Percentiles rank a stretch among this genome's conserved stretches.
Evolutionary conservation across 257 asterid species (phyloP).

Genomic region (Striga asiatica): DNA sequence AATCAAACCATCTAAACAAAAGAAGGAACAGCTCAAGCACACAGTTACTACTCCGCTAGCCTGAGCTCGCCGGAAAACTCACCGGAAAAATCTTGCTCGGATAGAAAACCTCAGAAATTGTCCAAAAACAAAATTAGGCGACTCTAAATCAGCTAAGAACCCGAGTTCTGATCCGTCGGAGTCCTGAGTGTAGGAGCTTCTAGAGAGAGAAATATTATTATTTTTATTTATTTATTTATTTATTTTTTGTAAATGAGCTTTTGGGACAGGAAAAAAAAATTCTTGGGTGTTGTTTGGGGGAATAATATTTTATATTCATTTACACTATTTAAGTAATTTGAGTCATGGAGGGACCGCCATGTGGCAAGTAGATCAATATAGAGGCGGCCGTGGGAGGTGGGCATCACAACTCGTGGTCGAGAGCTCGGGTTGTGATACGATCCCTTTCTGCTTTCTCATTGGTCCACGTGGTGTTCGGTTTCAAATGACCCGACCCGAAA

Average conservation of each 20-base stretch:
- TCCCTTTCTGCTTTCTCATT: conserved; percentile 44
- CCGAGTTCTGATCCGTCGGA: conserved; percentile 19
- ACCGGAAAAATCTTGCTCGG: neutral
- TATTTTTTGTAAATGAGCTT: conserved; percentile 5
- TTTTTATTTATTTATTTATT: conserved; percentile 2
- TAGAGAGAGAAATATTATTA: conserved; percentile 21
- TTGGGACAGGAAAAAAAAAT: conserved; percentile 12
- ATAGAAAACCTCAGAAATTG: too few species aligned
- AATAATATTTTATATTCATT: conserved; percentile 20
- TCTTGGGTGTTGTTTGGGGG: too few species aligned
- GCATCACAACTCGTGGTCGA: conserved; percentile 83
- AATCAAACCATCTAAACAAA: neutral
- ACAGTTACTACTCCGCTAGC: conserved; percentile 7
- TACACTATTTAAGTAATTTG: conserved; percentile 12
- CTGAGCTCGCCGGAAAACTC: conserved; percentile 29
- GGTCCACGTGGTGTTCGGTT: too few species aligned
- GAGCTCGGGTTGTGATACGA: conserved; percentile 48
- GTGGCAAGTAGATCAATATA: conserved; percentile 41
- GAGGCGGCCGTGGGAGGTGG: conserved; percentile 37
- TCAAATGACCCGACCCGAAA: too few species aligned
- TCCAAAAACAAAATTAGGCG: too few species aligned
- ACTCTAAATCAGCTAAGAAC: conserved; percentile 16
- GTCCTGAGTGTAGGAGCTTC: conserved; percentile 33
- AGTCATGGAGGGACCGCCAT: conserved; percentile 29
- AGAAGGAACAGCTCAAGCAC: neutral